Base-by-base conservation (phyloP, 768 basidiomycete genomes). In the Pilatotrama ljubarskyi region DNA sequence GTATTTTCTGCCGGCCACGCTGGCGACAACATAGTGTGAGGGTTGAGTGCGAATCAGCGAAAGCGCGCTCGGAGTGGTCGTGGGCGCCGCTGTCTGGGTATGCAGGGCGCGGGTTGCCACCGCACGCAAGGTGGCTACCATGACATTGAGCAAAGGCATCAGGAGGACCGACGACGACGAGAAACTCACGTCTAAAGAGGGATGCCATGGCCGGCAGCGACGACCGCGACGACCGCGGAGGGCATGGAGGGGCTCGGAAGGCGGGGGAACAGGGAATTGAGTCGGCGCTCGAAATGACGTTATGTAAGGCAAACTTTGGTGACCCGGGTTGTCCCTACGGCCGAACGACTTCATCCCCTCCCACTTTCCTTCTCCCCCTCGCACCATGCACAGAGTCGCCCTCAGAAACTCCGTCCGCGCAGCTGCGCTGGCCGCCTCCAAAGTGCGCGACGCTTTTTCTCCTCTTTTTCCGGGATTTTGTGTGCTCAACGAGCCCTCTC, bases 11-110 rank as follows among this genome's bases (percentile, higher is more conserved):
- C 93, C 90, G 57, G 89, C 90, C 53, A 99, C 82, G 20, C 89
- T 85, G 60, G 95, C 95, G 70, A 95, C 81, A 72, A 96, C 81
- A 77, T 98, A 99, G 76, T 93, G 89, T 0, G 90, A 88, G 5
- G 96, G 93, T 66, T 98, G 95, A 0, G 93, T 90, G 70, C 88
- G 87, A 61, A 98, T 89, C 71, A 94, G 82, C 42, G 84, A 77
- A 69, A 97, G 79, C 5, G 94, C 94, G 48, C 81, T 75, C 47
- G 82, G 46, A n/a, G 84, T 79, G 14, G 82, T 79, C 61, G 67
- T 56, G 3, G 78, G 76, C 40, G 67, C 51, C 18, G 49, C 57
- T 5, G 69, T 51, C 48, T 72, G 70, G 1, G 78, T 71, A 51
- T 76, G 76, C 32, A 77, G 64, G 10, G 74, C 66, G 25, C 73